Evolutionary conservation across 2,329 filamentous ascomycete species (phyloP), one percentile per base, ranked within the genome.

Genomic region (Colletotrichum magnum): DNA sequence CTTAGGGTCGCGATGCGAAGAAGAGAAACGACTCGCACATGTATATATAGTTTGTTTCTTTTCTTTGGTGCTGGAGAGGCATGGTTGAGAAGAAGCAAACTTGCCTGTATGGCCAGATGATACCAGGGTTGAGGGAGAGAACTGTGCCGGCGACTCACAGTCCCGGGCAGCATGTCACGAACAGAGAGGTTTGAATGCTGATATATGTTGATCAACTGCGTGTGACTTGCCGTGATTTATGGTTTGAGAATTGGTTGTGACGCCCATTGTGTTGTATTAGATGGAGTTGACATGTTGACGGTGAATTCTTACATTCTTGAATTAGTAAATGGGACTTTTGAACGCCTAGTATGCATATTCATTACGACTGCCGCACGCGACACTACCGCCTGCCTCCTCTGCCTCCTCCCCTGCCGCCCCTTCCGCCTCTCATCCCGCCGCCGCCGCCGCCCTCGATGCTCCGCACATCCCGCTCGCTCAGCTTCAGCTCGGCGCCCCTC

Each of bases 401-500:
- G 5, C 74, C 71, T 6, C 76, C 73, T 13, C 52, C 9, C 5
- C 68, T 56, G 28, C 67, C 41, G 41, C 61, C 28, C 6, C 28
- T 6, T 18, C 61, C 52, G 16, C 52, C 21, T 26, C 56, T 58
- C 26, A 58, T 41, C 13, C 51, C 57, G 21, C 61, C 71, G 47
- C 75, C 71, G 61, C 77, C 81, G 54, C 81, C 80, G 0, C 90
- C 89, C 74, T 92, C 88, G 71, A 96, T 94, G 64, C 87, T 87
- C 73, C 83, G 85, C 7, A 98, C 87, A 80, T 98, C 95, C 74
- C 87, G 87, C 77, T 92, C 90, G 76, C 91, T 97, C 74, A 98
- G 80, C 72, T 86, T 92, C 82, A 98, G 80, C 76, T 93, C 93
- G 0, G 94, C 94, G 3, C 93, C 92, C 71, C 86, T 89, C 78